Conservation (phyloP, 345 rosid genomes). For the Durio zibethinus region DNA sequence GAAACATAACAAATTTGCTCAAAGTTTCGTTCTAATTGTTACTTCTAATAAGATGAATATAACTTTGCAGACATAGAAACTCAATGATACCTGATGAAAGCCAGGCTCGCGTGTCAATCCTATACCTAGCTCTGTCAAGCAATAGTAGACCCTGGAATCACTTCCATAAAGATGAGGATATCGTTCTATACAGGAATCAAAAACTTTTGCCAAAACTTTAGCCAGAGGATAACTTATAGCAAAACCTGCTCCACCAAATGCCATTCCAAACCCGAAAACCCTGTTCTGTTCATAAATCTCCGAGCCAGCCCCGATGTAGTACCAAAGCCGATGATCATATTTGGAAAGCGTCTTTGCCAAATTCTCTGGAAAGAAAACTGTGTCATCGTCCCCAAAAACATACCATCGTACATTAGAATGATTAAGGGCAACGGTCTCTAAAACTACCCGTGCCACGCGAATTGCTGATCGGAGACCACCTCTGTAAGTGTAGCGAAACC, state of each 20-base stretch:
- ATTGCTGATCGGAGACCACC: slow-evolving; percentile 69
- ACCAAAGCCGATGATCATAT: slow-evolving; percentile 72
- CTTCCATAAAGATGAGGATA: slow-evolving; percentile 86
- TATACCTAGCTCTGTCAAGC: slow-evolving; percentile 83
- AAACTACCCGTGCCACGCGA: slow-evolving; percentile 63
- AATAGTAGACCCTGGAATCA: slow-evolving; percentile 62
- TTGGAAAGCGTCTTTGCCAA: slow-evolving; percentile 69
- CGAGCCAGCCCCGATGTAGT: slow-evolving; percentile 72
- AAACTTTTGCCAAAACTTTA: slow-evolving; percentile 52
- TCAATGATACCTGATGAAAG: slow-evolving; percentile 73
- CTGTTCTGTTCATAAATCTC: slow-evolving; percentile 63
- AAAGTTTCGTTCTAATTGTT: background rate
- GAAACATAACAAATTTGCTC: background rate
- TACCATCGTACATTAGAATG: slow-evolving; percentile 70
- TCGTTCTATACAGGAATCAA: slow-evolving; percentile 77
- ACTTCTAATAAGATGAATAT: background rate
- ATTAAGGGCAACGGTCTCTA: slow-evolving; percentile 52
- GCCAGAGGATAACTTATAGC: slow-evolving; percentile 80
- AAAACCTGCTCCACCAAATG: slow-evolving; percentile 78
- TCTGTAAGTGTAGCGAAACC: slow-evolving; percentile 57
- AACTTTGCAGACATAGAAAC: background rate
- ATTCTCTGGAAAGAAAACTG: slow-evolving; percentile 62
- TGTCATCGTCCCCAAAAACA: slow-evolving; percentile 86
- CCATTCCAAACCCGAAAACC: slow-evolving; percentile 58
- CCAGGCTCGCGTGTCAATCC: slow-evolving; percentile 73